These are phyloP conservation scores for Phyllosticta citriasiana DNA, from an alignment of 2,329 filamentous ascomycete species.

Conservation along the genomic window DNA sequence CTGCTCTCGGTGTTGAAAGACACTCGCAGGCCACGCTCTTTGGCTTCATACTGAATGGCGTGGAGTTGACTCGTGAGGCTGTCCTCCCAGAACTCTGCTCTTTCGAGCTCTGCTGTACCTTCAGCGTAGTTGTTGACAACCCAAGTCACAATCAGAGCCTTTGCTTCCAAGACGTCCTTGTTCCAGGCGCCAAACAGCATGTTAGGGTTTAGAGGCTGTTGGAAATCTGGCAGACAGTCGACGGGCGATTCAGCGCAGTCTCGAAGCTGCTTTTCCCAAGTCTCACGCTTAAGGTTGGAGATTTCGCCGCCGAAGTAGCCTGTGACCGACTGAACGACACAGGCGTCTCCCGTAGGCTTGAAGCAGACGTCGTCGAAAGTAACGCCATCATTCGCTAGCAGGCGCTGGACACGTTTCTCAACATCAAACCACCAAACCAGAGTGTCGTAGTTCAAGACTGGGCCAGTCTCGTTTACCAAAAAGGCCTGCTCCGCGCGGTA, in stretches of 20 bases:
- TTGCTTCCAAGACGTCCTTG: constrained; percentile 56
- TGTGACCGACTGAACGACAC: constrained; percentile 86
- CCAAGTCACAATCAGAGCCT: constrained; percentile 85
- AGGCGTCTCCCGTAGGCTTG: constrained; percentile 81
- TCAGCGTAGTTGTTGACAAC: constrained; percentile 81
- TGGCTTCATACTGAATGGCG: constrained; percentile 71
- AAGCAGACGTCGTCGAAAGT: constrained; percentile 81
- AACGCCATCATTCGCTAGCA: constrained; percentile 58
- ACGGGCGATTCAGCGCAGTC: constrained; percentile 73
- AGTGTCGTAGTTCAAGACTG: constrained; percentile 81
- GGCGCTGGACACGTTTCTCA: constrained; percentile 62
- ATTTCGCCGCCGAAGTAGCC: constrained; percentile 72
- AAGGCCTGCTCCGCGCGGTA: constrained; percentile 92
- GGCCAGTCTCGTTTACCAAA: constrained; percentile 80
- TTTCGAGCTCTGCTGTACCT: constrained; percentile 57
- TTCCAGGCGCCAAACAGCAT: constrained; percentile 79
- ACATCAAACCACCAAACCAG: constrained; percentile 90
- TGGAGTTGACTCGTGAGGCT: constrained; percentile 65
- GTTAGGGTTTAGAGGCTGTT: constrained; percentile 76
- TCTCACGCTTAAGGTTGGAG: constrained; percentile 48
- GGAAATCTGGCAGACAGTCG: constrained; percentile 75
- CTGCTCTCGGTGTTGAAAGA: constrained; percentile 96
- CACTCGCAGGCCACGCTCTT: constrained; percentile 65
- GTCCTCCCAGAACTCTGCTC: constrained; percentile 83
- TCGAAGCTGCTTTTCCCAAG: constrained; percentile 63